phyloP scores from a whole-genome alignment of 2,329 filamentous ascomycete species.

The Aspergillus brunneoviolaceus region DNA sequence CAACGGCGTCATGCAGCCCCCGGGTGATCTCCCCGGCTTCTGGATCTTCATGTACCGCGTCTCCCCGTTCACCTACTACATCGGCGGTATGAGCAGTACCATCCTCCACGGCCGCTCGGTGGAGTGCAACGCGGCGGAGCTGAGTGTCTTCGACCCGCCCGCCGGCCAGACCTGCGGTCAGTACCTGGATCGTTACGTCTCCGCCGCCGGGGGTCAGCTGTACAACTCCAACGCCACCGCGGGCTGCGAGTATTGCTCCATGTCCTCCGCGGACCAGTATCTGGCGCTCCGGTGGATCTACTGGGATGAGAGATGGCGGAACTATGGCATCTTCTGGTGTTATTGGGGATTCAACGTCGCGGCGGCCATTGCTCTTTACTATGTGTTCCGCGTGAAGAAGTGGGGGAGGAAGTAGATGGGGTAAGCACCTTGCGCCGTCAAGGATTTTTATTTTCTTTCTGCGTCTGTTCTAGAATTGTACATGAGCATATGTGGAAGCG shows the following conservation, averaged over 20 bases:
- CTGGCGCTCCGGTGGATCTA: slow-evolving; percentile 1
- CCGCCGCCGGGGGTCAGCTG: neutral
- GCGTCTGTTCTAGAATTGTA: neutral
- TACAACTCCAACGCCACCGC: slow-evolving; percentile 2
- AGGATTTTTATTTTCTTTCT: neutral
- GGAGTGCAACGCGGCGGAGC: slow-evolving; percentile 1
- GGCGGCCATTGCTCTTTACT: slow-evolving; percentile 1
- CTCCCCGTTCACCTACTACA: slow-evolving; percentile 53
- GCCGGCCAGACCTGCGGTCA: slow-evolving; percentile 1
- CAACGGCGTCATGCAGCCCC: slow-evolving; percentile 66
- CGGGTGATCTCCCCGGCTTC: slow-evolving; percentile 62
- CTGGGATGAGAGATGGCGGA: slow-evolving; percentile 5
- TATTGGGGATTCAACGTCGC: slow-evolving; percentile 2
- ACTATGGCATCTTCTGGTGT: slow-evolving; percentile 10
- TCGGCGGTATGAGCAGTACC: neutral
- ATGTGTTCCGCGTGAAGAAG: slow-evolving; percentile 7
- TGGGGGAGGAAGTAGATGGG: slow-evolving; percentile 2
- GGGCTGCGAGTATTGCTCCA: slow-evolving; percentile 6
- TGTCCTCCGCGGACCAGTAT: slow-evolving; percentile 1
- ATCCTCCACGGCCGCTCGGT: neutral
- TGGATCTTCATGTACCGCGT: slow-evolving; percentile 65
- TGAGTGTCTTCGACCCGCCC: slow-evolving; percentile 6
- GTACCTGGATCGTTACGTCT: slow-evolving; percentile 4
- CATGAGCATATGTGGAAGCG: too few species aligned
- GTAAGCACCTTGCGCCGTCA: too few species aligned